Evolutionary conservation across 371 early-diverging fungal species (phyloP), one percentile per base, ranked within the genome.

Genomic region (Antonospora locustae): DNA sequence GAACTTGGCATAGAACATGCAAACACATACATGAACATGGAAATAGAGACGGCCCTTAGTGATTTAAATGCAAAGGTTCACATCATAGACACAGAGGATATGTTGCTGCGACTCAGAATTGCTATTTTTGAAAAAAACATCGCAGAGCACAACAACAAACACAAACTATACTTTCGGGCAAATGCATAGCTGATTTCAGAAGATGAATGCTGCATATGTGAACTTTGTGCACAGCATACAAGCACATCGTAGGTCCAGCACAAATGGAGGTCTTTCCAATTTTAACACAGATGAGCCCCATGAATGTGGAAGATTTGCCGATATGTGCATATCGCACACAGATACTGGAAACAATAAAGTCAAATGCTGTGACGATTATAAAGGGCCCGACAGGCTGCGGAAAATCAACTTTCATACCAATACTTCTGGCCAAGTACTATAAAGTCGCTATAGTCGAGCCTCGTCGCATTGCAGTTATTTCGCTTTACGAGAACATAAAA

Each of bases 331-430:
- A 65, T 46, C 44, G 61, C 50, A 48, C 55, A n/a, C 60, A 65
- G 37, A 71, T 75, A 20, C 27, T 63, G 24, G 50, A 52, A 7
- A 52, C 28, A 14, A 30, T 74, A 17, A 48, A 55, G 43, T 58
- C 51, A 11, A 37, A 63, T 40, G 60, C 54, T 44, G 38, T 54
- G 0, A 56, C 56, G 16, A 58, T 75, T 25, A 65, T 75, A 47
- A 68, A 58, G 22, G 75, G 73, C 16, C 66, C 65, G n/a, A 75
- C 75, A 4, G 75, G 75, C 4, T 72, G 65, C 55, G 75, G 75
- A 11, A 75, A 75, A 55, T 69, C 73, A 30, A 75, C 75, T 25
- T 63, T 48, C 36, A 53, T 72, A 17, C 75, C 75, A 27, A 28
- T 56, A 25, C 25, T 69, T 12, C 40, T 75, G 0, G 40, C 50